These are phyloP conservation scores for Crithidia thermophila DNA, from an alignment of 208 protist species.

Conservation along the genomic window DNA sequence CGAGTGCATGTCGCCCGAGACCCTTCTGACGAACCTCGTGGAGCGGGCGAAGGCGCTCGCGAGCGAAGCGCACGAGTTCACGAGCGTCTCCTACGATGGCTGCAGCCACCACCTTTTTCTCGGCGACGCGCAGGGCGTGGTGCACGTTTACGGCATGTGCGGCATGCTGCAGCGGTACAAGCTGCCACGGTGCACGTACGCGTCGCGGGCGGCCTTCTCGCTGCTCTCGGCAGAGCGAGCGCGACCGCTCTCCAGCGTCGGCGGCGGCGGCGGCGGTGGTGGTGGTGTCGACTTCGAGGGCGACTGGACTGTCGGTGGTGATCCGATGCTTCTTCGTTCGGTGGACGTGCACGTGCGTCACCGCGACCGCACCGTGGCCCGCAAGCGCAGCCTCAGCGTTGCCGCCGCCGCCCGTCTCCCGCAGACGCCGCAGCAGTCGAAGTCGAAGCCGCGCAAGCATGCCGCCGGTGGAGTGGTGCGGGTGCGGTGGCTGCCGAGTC, in stretches of 20 bases:
- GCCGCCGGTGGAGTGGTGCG: slow-evolving; percentile 15
- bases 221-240: not conserved
- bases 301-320: not conserved
- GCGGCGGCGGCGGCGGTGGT: not conserved
- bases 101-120: slow-evolving; percentile 65
- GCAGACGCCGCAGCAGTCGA: not conserved
- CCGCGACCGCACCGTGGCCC: not conserved
- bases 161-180: slow-evolving; percentile 44
- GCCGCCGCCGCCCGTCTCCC: not conserved
- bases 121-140: slow-evolving; percentile 48
- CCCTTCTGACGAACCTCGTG: not conserved
- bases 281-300: too few relatives aligned
- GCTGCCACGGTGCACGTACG: slow-evolving; percentile 40
- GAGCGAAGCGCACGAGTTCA: slow-evolving; percentile 30
- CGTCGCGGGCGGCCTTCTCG: slow-evolving; percentile 28
- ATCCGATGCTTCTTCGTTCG: slow-evolving; percentile 1
- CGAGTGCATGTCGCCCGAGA: not conserved
- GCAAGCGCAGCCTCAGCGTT: slow-evolving; percentile 6
- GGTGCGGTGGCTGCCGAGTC: slow-evolving; percentile 45
- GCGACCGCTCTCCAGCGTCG: not conserved
- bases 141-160: slow-evolving; percentile 67
- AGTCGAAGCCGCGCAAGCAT: not conserved
- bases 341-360: slow-evolving; percentile 22
- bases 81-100: slow-evolving; percentile 54
- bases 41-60: not conserved